Evolutionary conservation across 2,329 filamentous ascomycete genomes (phyloP), one percentile per base, ranked within the genome.

Genomic region (Claviceps monticola): DNA sequence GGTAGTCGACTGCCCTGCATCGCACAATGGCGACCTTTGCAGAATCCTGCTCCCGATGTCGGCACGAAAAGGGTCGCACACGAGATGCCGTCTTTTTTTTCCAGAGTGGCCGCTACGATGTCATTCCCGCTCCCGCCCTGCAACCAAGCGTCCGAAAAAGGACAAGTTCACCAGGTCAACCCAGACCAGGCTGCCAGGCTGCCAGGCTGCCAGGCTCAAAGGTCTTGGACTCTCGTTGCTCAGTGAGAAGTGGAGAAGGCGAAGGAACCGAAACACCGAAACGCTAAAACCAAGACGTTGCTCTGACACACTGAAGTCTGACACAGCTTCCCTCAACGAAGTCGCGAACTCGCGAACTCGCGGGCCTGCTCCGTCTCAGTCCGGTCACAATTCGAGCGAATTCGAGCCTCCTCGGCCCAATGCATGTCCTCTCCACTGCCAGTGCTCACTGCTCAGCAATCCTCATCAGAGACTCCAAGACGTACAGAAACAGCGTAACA

Each of bases 221-320:
- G 29, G 29, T 11, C 11, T 34, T 34, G 9, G 29, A 34, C 9
- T 34, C 29, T 48, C 23, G 53, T 54, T 54, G 50, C 53, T 50
- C 53, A 48, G 53, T 51, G 23, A 49, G 44, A 21, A 48, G 50
- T 50, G 53, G 53, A 17, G 50, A 48, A 37, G 39, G 42, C 44
- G 41, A 44, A 51, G 49, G 52, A 47, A 51, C 42, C 49, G 52
- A 54, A 49, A 51, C 34, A 46, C 49, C 42, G 46, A 54, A 49
- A 49, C 34, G 43, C 45, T 47, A 46, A 46, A 29, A 44, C 51
- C 51, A 48, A 50, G 21, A 42, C 48, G 48, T 49, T 34, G 29
- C 29, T 34, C 29, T 34, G 29, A 34, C 29, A 34, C 29, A 34
- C 29, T 34, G 29, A 34, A 34, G 26, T 29, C 26, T 29, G 26